phyloP scores from a whole-genome alignment of 1,284 basidiomycete genomes.

The Testicularia cyperi region DNA sequence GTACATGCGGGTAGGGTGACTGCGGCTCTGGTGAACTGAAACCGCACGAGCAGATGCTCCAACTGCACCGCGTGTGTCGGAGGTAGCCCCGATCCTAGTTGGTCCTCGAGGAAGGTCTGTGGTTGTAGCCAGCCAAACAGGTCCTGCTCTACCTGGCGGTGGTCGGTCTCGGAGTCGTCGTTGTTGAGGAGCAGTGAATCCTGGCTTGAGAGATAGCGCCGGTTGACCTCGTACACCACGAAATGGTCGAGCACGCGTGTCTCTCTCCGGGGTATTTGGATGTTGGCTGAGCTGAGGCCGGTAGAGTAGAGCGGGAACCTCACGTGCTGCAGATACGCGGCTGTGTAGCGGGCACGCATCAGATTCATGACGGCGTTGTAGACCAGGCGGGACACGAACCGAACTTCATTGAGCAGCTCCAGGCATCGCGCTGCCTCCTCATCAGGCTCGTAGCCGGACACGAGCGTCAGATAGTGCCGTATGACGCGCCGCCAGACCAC shows the following conservation, averaged over 20 bases:
- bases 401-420: too few species aligned
- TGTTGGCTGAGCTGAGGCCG: conserved; percentile 1
- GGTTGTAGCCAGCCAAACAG: conserved; percentile 38
- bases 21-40: conserved; percentile 16
- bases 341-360: conserved; percentile 14
- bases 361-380: conserved; percentile 20
- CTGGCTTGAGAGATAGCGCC: conserved; percentile 6
- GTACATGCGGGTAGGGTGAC: conserved; percentile 18
- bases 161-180: conserved; percentile 26
- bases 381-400: too few species aligned
- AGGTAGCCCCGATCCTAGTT: conserved; percentile 17
- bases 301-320: conserved; percentile 19
- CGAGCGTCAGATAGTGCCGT: too few species aligned
- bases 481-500: too few species aligned
- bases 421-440: too few species aligned
- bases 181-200: conserved; percentile 27
- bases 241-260: conserved; percentile 33
- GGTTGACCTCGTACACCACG: conserved; percentile 25
- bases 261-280: conserved; percentile 16
- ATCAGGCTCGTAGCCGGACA: too few species aligned
- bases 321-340: conserved; percentile 17
- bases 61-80: conserved; percentile 1
- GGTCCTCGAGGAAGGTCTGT: conserved; percentile 31
- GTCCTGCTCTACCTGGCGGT: conserved; percentile 24
- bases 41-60: conserved; percentile 17